Conservation (phyloP, 352 stramenopile species). For the Phytophthora pluvialis region DNA sequence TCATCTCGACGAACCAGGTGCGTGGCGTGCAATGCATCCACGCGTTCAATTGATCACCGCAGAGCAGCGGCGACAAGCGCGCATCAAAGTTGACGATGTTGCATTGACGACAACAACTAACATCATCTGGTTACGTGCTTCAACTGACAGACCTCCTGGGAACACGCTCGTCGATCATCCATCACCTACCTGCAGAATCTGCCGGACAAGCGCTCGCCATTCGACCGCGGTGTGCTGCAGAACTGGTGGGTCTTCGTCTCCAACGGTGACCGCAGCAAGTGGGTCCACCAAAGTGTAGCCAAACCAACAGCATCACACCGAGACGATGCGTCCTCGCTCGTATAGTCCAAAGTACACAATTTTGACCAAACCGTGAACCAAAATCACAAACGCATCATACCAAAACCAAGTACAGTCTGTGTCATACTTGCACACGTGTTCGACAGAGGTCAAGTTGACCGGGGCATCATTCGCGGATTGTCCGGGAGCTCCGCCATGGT, state of each 20-base stretch:
- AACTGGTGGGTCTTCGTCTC: conserved; percentile 73
- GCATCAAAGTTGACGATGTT: conserved; percentile 1
- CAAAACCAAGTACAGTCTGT: conserved; percentile 6
- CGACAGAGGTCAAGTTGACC: neutral
- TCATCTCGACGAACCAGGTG: conserved; percentile 73
- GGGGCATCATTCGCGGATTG: conserved; percentile 8
- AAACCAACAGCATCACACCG: conserved; percentile 32
- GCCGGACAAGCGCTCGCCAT: conserved; percentile 64
- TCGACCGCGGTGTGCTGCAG: conserved; percentile 58
- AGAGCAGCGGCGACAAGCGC: neutral
- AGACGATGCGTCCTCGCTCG: conserved; percentile 26
- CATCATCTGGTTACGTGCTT: neutral
- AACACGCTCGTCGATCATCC: conserved; percentile 63
- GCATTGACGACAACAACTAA: conserved; percentile 3
- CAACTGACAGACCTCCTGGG: conserved; percentile 71
- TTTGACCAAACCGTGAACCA: conserved; percentile 18
- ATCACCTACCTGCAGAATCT: conserved; percentile 82
- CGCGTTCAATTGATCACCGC: neutral
- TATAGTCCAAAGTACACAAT: conserved; percentile 23
- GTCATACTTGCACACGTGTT: conserved; percentile 29
- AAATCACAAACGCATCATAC: conserved; percentile 21
- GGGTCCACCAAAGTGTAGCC: conserved; percentile 53
- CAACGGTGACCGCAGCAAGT: conserved; percentile 59
- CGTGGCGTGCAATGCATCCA: neutral
- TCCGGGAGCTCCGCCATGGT: conserved; percentile 9